Evolutionary conservation across 208 protist genomes (phyloP).

Genomic region (Leishmania gerbilli): DNA sequence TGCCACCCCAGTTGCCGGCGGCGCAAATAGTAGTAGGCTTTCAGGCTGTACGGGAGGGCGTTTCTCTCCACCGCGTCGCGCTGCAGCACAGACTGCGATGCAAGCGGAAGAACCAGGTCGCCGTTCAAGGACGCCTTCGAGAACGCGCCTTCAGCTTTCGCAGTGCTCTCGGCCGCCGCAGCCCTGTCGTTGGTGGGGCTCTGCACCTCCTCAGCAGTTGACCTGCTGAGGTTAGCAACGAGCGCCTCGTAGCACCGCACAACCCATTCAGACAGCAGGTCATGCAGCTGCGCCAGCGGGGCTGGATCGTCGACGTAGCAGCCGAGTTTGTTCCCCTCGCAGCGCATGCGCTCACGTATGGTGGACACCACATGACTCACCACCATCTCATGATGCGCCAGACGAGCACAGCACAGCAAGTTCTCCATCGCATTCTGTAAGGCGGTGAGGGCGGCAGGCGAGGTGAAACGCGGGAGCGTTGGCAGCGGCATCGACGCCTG

Average conservation of each 20-base stretch:
- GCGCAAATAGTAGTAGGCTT: constrained; percentile 38
- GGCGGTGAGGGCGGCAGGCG: constrained; percentile 10
- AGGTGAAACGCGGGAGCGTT: constrained; percentile 13
- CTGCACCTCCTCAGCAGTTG: background rate
- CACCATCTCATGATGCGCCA: constrained; percentile 25
- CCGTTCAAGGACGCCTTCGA: background rate
- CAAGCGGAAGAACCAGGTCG: background rate
- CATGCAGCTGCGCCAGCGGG: constrained; percentile 14
- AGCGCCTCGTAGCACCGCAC: constrained; percentile 19
- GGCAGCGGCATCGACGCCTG: constrained; percentile 13
- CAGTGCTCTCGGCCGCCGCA: background rate
- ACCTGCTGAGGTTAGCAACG: constrained; percentile 12
- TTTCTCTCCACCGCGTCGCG: constrained; percentile 7
- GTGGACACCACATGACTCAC: constrained; percentile 25
- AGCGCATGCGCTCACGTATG: constrained; percentile 11
- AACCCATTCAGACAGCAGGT: constrained; percentile 24
- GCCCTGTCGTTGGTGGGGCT: background rate
- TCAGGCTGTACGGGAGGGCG: constrained; percentile 14
- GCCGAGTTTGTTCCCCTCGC: background rate
- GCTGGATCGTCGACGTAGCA: constrained; percentile 22
- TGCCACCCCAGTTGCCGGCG: constrained; percentile 27
- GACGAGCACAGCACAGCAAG: constrained; percentile 10
- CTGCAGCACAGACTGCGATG: background rate
- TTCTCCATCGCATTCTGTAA: constrained; percentile 18
- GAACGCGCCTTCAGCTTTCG: background rate